phyloP scores from a whole-genome alignment of 2,329 filamentous ascomycete species.

The Fusarium pseudonygamai region DNA sequence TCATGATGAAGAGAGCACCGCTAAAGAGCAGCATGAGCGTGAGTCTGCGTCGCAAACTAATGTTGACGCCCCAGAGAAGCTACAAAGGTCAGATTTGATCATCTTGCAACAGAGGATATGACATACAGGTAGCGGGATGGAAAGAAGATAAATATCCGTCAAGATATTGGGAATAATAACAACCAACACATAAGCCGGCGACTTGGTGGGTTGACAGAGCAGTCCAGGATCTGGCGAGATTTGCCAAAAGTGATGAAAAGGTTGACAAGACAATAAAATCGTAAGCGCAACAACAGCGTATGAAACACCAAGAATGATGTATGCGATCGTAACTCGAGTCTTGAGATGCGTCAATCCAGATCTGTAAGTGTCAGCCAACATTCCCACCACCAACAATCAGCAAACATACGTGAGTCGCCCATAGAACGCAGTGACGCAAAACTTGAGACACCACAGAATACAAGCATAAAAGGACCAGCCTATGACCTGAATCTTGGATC shows the following conservation, averaged over 20 bases:
- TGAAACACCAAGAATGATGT: constrained; percentile 25
- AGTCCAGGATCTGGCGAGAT: constrained; percentile 51
- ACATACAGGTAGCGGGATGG: constrained; percentile 32
- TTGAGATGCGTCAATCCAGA: constrained; percentile 31
- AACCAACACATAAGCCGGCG: constrained; percentile 30
- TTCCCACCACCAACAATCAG: too few species aligned
- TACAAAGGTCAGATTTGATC: not conserved
- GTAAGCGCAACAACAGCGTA: constrained; percentile 27
- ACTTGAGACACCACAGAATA: constrained; percentile 45
- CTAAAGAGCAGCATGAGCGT: constrained; percentile 36
- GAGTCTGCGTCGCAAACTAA: constrained; percentile 33
- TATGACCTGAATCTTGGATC: constrained; percentile 46
- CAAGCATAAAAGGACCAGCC: constrained; percentile 47
- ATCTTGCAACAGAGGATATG: not conserved
- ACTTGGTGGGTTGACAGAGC: constrained; percentile 33
- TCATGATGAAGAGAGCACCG: constrained; percentile 37
- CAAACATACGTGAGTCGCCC: constrained; percentile 43
- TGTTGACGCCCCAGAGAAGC: constrained; percentile 39
- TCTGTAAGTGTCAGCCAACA: not conserved
- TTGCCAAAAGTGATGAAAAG: constrained; percentile 60
- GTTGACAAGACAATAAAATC: constrained; percentile 37
- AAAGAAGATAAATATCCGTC: constrained; percentile 31
- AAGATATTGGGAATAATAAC: constrained; percentile 36
- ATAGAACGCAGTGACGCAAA: constrained; percentile 44
- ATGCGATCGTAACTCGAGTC: constrained; percentile 24